Base-by-base conservation (phyloP, 192 early-diverging fungal species). In the Gamsiella multidivaricata region DNA sequence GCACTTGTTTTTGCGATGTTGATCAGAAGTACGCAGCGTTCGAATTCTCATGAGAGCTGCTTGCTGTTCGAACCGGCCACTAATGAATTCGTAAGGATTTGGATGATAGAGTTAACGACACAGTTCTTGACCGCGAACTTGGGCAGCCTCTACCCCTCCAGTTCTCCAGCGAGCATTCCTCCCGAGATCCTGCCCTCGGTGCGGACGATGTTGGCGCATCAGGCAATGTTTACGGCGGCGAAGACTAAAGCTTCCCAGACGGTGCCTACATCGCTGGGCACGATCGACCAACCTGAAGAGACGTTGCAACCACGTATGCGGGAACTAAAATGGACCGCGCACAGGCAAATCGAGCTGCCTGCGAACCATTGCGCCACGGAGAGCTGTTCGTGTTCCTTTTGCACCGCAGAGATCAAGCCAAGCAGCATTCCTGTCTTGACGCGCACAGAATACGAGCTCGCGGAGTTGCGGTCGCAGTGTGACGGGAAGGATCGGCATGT, bases 401-500 rank as follows among this genome's bases (percentile, higher is more conserved):
- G 71, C 32, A 54, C 63, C 5, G 61, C 62, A 1, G 1, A 50
- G 2, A 46, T 61, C 18, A 59, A 57, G 46, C 73, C 73, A 22
- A 76, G 73, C 22, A 45, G 56, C 20, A 46, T 76, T 1, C 73
- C 73, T 7, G 58, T 76, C 20, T 26, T 68, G 28, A 54, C 62
- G 4, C 55, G 46, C 7, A 36, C 45, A 10, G 74, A 78, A 47
- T 78, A 78, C 17, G 74, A 78, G 18, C 45, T 57, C 9, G 60
- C 60, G n/a, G 74, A 78, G 41, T 41, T 78, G 17, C 65, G 64
- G 18, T 68, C 74, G 0, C 74, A 78, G 25, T 69, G 74, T 25
- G 65, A 69, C n/a, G 18, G 45, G 59, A 78, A 69, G 47, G 65
- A 78, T 34, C 65, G 46, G 41, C 60, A 78, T 32, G 59, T 76